These are phyloP conservation scores for Wickerhamomyces subpelliculosus DNA, from an alignment of 805 yeast species.

Conservation along the genomic window DNA sequence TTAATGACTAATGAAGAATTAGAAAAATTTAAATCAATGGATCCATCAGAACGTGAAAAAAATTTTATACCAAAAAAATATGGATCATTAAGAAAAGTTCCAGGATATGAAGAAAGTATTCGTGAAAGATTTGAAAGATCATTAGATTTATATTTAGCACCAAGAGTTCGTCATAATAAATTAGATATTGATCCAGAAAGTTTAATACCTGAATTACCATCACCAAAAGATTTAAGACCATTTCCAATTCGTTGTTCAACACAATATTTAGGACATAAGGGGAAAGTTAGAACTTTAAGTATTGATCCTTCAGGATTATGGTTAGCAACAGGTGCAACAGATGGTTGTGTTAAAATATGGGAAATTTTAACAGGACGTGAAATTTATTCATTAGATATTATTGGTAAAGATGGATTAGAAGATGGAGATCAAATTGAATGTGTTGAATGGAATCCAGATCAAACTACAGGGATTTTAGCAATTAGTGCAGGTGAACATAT, in stretches of 20 bases:
- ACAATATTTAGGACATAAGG: slow-evolving; percentile 74
- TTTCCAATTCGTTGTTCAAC: slow-evolving; percentile 92
- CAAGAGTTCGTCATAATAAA: slow-evolving; percentile 87
- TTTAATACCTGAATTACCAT: slow-evolving; percentile 90
- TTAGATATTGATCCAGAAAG: slow-evolving; percentile 94
- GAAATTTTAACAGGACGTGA: slow-evolving; percentile 94
- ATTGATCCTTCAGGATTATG: slow-evolving; percentile 88
- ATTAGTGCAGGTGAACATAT: slow-evolving; percentile 77
- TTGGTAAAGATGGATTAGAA: slow-evolving; percentile 31
- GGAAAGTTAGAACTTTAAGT: slow-evolving; percentile 72
- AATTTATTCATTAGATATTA: slow-evolving; percentile 56
- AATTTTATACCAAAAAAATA: slow-evolving; percentile 80
- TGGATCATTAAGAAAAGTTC: slow-evolving; percentile 80
- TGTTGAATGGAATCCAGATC: slow-evolving; percentile 86
- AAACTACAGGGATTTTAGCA: slow-evolving; percentile 70
- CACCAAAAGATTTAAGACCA: slow-evolving; percentile 93
- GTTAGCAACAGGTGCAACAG: slow-evolving; percentile 97
- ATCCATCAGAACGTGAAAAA: slow-evolving; percentile 70
- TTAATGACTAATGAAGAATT: slow-evolving; percentile 72
- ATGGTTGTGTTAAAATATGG: slow-evolving; percentile 95
- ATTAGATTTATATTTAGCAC: slow-evolving; percentile 89
- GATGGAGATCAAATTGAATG: slow-evolving; percentile 77
- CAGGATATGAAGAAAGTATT: slow-evolving; percentile 80
- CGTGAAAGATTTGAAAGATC: slow-evolving; percentile 93
- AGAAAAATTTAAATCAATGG: slow-evolving; percentile 60